A percentile compares a stretch with the other conserved stretches of the same genome.
These are phyloP conservation scores for Hypericum androsaemum DNA, from an alignment of 345 rosid species.

Conservation along the genomic window DNA sequence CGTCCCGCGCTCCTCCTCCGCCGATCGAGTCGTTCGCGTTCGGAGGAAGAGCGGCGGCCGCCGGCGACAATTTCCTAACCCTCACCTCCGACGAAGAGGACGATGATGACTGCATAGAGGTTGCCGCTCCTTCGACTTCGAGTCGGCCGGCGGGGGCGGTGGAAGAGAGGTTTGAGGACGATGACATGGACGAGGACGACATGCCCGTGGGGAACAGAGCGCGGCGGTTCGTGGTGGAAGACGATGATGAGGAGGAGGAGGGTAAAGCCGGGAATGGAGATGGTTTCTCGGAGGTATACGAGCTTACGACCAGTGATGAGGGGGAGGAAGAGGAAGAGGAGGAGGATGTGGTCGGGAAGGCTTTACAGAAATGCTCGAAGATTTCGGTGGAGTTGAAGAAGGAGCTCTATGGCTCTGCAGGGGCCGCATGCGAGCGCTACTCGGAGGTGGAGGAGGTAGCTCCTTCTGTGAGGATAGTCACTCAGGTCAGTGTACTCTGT, in stretches of 20 bases:
- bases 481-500: conserved; percentile 42
- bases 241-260: conserved; percentile 40
- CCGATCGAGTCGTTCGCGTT: conserved; percentile 79
- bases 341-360: conserved; percentile 78
- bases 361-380: conserved; percentile 76
- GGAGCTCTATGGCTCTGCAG: conserved; percentile 70
- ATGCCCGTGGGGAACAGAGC: conserved; percentile 26
- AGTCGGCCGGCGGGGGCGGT: background rate
- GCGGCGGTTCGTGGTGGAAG: conserved; percentile 70
- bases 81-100: conserved; percentile 12
- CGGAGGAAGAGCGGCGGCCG: conserved; percentile 2
- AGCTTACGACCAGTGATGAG: conserved; percentile 36
- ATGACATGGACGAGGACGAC: conserved; percentile 22
- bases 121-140: conserved; percentile 25
- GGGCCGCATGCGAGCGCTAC: conserved; percentile 54
- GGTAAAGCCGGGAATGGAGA: conserved; percentile 24
- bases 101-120: conserved; percentile 41
- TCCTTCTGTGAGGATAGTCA: conserved; percentile 73
- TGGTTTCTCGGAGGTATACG: conserved; percentile 32
- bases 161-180: conserved; percentile 38
- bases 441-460: conserved; percentile 85
- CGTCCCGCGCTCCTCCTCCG: conserved; percentile 30
- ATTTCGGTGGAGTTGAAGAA: conserved; percentile 65
- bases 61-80: background rate
- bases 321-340: conserved; percentile 24